Conservation (phyloP, 768 basidiomycete genomes). For the Hypholoma sublateritium region DNA sequence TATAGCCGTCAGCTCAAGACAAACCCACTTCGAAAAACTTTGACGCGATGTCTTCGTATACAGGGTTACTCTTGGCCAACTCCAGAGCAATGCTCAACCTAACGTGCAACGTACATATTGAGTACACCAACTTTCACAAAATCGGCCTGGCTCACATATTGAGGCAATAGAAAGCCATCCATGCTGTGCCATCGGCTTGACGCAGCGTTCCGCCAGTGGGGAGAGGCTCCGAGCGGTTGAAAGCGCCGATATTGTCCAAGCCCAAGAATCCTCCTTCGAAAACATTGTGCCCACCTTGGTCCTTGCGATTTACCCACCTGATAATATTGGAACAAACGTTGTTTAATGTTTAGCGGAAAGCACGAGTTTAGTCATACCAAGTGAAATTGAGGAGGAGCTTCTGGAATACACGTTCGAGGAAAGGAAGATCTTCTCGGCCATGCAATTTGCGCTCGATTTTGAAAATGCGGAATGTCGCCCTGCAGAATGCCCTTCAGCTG, state of each 20-base stretch:
- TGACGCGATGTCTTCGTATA: conserved; percentile 98
- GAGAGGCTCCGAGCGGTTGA: conserved; percentile 96
- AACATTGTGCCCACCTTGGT: conserved; percentile 90
- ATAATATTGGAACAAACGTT: background rate
- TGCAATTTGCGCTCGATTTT: conserved; percentile 97
- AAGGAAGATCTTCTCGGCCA: conserved; percentile 85
- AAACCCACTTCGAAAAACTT: conserved; percentile 85
- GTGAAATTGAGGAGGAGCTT: conserved; percentile 97
- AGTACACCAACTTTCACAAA: background rate
- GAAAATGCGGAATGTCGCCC: conserved; percentile 98
- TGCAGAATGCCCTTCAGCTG: conserved; percentile 23
- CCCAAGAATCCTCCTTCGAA: conserved; percentile 99
- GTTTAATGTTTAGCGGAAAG: background rate
- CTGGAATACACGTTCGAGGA: conserved; percentile 98
- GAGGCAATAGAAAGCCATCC: conserved; percentile 99
- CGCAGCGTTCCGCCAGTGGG: conserved; percentile 93
- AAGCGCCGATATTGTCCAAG: conserved; percentile 95
- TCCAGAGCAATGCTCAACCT: conserved; percentile 98
- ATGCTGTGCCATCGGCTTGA: conserved; percentile 97
- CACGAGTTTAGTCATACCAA: conserved; percentile 52
- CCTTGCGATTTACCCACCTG: conserved; percentile 99
- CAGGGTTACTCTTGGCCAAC: conserved; percentile 94
- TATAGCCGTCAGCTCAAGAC: background rate
- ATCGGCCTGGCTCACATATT: conserved; percentile 69
- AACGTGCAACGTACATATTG: conserved; percentile 4